Evolutionary conservation across 2,329 filamentous ascomycete species (phyloP).

Genomic region (Aspergillus awamori): DNA sequence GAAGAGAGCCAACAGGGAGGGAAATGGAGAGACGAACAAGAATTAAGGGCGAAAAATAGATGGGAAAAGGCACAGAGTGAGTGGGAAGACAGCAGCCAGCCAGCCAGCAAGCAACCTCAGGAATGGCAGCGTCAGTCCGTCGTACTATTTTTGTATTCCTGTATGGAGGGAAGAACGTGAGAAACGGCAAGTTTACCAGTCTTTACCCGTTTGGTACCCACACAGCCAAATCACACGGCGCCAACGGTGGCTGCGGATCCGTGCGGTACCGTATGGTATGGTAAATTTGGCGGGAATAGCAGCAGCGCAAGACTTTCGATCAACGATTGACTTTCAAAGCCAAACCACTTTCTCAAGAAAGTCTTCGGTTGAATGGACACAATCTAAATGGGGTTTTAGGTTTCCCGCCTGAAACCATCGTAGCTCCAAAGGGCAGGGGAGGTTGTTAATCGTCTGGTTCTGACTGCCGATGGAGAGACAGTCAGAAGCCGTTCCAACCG

Average conservation of each 20-base stretch:
- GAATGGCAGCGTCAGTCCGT: not conserved
- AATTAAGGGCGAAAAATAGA: constrained; percentile 11
- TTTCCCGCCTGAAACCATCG: constrained; percentile 6
- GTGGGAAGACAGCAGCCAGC: not conserved
- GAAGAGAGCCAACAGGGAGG: not conserved
- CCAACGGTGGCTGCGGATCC: not conserved
- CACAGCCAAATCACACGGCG: not conserved
- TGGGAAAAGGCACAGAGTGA: constrained; percentile 3
- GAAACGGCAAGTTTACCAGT: constrained; percentile 1
- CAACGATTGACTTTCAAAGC: not conserved
- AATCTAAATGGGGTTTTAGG: not conserved
- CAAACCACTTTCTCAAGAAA: not conserved
- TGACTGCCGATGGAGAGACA: not conserved
- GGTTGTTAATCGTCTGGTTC: not conserved
- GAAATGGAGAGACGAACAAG: constrained; percentile 6
- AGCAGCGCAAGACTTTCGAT: constrained; percentile 1
- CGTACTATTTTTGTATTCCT: not conserved
- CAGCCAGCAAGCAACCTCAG: too few relatives aligned
- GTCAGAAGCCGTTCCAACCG: not conserved
- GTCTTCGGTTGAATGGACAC: not conserved
- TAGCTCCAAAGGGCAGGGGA: not conserved
- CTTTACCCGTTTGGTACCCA: constrained; percentile 2
- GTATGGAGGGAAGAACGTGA: not conserved
- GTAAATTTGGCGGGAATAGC: constrained; percentile 4
- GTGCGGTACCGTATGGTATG: constrained; percentile 1